Evolutionary conservation across 352 stramenopile species (phyloP), one percentile per base, ranked within the genome.

Genomic region (Phytopythium kandeliae): DNA sequence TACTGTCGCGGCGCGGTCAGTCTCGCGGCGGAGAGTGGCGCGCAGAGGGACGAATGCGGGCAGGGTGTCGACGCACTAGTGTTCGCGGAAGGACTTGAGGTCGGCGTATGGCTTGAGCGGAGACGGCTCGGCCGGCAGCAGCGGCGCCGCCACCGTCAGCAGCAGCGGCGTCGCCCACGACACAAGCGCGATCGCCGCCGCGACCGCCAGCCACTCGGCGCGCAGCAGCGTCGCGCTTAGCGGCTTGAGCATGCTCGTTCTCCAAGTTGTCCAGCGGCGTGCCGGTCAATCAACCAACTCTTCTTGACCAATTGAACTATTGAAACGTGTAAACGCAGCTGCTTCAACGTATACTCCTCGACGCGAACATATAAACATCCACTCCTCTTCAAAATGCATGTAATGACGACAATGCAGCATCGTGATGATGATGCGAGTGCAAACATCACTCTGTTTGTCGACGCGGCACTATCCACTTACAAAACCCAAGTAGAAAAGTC

Each of bases 61-160:
- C 21, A 28, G 1, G 31, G 41, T 22, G 2, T 3, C 9, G 19
- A 51, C 69, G 31, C 61, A 81, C 70, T 81, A 81, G 33, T 69
- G 67, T 24, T 58, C 51, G n/a, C 70, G 65, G 67, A 81, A 81
- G 30, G 64, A 41, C 17, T 41, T 54, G 21, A 81, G 67, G 46
- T 75, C 62, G 3, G 38, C 58, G 42, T 64, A 78, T 8, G 70
- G 67, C 55, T 81, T 81, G 25, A 56, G 43, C 21, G 56, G 19
- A 11, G 70, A 81, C 36, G 65, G 62, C 13, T 55, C 25, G 24
- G 57, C 50, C 48, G 36, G 22, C 11, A 36, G 11, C 31, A 38
- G 24, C 45, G 30, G 30, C 25, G 57, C 54, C 13, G 67, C 25
- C 22, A 49, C 37, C 19, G 50, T 47, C 10, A 75, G 44, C n/a